Conservation (phyloP, 495 filamentous ascomycete species). For the Cladorrhinum samala region DNA sequence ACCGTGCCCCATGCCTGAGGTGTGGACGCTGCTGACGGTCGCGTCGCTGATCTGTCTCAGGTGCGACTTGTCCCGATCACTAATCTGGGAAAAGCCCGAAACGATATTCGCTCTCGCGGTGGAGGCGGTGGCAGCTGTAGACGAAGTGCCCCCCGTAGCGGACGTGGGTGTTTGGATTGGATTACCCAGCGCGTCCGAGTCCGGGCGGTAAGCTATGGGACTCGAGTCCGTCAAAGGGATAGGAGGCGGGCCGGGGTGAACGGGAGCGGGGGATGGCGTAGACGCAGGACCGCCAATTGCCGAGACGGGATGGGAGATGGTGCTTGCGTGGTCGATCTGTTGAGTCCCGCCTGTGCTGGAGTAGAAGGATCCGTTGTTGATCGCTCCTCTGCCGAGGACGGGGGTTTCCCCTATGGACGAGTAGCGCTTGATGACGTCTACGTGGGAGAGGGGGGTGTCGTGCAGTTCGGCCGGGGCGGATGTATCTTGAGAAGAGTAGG, state of each 20-base stretch:
- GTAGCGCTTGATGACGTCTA: slow-evolving; percentile 23
- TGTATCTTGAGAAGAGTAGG: slow-evolving; percentile 18
- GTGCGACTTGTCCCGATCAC: slow-evolving; percentile 37
- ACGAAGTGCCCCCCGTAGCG: too few species aligned
- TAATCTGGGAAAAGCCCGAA: slow-evolving; percentile 38
- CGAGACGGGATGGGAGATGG: slow-evolving; percentile 14
- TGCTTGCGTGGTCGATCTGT: slow-evolving; percentile 25
- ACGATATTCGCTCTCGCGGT: slow-evolving; percentile 19
- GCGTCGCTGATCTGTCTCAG: slow-evolving; percentile 42
- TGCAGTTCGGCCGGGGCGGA: slow-evolving; percentile 31
- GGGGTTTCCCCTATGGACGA: slow-evolving; percentile 18
- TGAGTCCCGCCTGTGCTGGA: slow-evolving; percentile 8
- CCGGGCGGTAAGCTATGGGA: slow-evolving; percentile 18
- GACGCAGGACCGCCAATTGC: slow-evolving; percentile 15
- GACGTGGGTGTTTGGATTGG: not conserved
- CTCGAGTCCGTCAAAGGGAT: slow-evolving; percentile 1
- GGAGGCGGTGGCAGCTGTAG: slow-evolving; percentile 4
- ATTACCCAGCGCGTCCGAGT: slow-evolving; percentile 28
- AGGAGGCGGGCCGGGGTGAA: slow-evolving; percentile 1
- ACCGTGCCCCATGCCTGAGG: too few species aligned
- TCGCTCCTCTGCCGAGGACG: not conserved
- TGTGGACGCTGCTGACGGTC: too few species aligned
- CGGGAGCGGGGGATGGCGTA: too few species aligned
- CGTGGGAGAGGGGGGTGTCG: slow-evolving; percentile 21
- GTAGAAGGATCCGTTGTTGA: slow-evolving; percentile 18